Evolutionary conservation across 2,329 filamentous ascomycete species (phyloP).

Genomic region (Pyrenophora seminiperda): DNA sequence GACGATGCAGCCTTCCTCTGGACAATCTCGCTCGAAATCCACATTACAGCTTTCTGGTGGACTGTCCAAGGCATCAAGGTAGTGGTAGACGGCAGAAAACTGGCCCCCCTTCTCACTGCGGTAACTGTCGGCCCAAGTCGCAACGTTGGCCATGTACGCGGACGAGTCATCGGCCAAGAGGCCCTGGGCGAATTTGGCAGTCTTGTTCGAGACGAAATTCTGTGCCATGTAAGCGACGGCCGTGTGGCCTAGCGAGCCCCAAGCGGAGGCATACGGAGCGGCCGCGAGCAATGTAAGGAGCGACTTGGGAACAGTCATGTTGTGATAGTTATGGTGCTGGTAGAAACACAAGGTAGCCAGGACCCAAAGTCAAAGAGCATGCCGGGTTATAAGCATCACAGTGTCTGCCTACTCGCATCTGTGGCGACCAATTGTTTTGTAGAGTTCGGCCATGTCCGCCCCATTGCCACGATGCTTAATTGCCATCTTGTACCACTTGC

Average conservation of each 20-base stretch:
- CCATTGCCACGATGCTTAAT: slow-evolving; percentile 25
- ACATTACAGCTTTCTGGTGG: slow-evolving; percentile 57
- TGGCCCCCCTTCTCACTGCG: slow-evolving; percentile 54
- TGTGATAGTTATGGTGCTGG: background rate
- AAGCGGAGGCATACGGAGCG: slow-evolving; percentile 47
- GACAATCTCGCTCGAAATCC: slow-evolving; percentile 59
- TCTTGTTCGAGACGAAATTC: slow-evolving; percentile 52
- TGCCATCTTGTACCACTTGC: slow-evolving; percentile 12
- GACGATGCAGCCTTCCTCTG: slow-evolving; percentile 56
- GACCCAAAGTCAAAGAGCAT: background rate
- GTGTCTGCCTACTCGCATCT: slow-evolving; percentile 3
- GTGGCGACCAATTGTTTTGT: slow-evolving; percentile 14
- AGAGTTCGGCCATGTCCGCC: slow-evolving; percentile 39
- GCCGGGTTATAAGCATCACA: slow-evolving; percentile 3
- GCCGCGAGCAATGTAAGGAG: slow-evolving; percentile 34
- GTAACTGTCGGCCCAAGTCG: slow-evolving; percentile 60
- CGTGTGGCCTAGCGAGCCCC: slow-evolving; percentile 60
- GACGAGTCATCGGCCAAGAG: slow-evolving; percentile 53
- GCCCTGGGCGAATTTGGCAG: slow-evolving; percentile 51
- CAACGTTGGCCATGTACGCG: slow-evolving; percentile 57
- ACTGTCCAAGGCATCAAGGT: slow-evolving; percentile 57
- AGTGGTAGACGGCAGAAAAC: slow-evolving; percentile 57
- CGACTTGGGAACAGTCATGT: slow-evolving; percentile 32
- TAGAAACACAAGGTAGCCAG: background rate
- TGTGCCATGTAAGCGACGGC: slow-evolving; percentile 62